phyloP scores from a whole-genome alignment of 768 basidiomycete genomes.

The Austroboletus eburneus region DNA sequence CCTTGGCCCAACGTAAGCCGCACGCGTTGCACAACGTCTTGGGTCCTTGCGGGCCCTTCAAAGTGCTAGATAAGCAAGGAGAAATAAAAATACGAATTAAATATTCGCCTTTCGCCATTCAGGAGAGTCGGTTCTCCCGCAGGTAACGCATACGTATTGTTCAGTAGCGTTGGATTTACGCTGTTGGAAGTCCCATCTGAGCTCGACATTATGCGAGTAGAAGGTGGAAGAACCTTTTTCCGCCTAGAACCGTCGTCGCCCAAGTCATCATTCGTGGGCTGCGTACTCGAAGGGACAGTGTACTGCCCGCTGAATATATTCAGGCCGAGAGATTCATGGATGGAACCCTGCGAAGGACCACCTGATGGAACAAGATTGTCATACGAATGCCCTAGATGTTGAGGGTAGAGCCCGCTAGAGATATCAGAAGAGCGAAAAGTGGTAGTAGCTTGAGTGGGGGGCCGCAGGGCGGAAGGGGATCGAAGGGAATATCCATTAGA shows the following conservation, averaged over 20 bases:
- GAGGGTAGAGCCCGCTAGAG: slow-evolving; percentile 15
- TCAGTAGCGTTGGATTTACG: slow-evolving; percentile 47
- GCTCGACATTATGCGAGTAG: neutral
- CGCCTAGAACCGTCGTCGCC: slow-evolving; percentile 51
- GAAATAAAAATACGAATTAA: neutral
- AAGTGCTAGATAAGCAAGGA: slow-evolving; percentile 15
- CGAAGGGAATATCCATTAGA: slow-evolving; percentile 25
- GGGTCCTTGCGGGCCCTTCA: slow-evolving; percentile 84
- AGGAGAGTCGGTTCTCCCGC: slow-evolving; percentile 92
- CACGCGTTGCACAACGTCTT: slow-evolving; percentile 99
- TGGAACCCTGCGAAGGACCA: slow-evolving; percentile 8
- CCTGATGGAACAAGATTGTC: slow-evolving; percentile 11
- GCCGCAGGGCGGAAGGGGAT: slow-evolving; percentile 25
- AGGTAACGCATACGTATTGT: slow-evolving; percentile 85
- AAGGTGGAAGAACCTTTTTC: slow-evolving; percentile 50
- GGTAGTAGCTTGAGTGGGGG: slow-evolving; percentile 15
- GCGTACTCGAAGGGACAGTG: slow-evolving; percentile 9
- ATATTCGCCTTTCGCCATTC: slow-evolving; percentile 86
- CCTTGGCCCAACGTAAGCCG: slow-evolving; percentile 90
- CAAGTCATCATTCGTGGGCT: slow-evolving; percentile 37
- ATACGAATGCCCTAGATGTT: slow-evolving; percentile 11
- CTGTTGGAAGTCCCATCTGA: slow-evolving; percentile 13
- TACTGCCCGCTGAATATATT: slow-evolving; percentile 18
- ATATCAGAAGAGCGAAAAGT: slow-evolving; percentile 10
- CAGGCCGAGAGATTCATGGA: slow-evolving; percentile 20